Evolutionary conservation across 2,329 filamentous ascomycete species (phyloP), one percentile per base, ranked within the genome.

Genomic region (Phaeoacremonium minimum): DNA sequence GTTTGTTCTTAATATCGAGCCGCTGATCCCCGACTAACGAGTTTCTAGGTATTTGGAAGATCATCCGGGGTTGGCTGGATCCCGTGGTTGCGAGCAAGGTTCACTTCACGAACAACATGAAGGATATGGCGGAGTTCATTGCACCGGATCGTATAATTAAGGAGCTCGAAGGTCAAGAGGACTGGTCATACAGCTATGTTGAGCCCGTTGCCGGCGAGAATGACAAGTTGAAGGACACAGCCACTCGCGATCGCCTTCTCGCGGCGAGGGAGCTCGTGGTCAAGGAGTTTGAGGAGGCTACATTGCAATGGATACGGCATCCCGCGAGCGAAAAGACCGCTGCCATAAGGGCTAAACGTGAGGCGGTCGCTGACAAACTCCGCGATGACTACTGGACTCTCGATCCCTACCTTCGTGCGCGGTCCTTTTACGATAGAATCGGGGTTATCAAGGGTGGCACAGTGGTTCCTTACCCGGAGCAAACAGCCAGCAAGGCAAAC

Each of bases 61-160:
- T 98, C 46, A 95, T 98, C 56, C 83, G 80, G 46, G 89, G 90
- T 48, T 98, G 93, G 93, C 77, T 98, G 26, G 93, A 98, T 58
- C 93, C 93, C 3, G 91, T 98, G 4, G 91, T 98, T 18, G 93
- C 93, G 16, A 75, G 78, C 55, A 98, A 98, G 63, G 85, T 98
- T 15, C 82, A 96, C 58, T 97, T 97, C 60, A 93, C 87, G 40
- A 93, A 88, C 54, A 87, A 80, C 47, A 67, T 80, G 37, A 75
- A 84, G 37, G 91, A 96, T 36, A 69, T 98, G 36, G 77, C 85
- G 45, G 69, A 80, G 38, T 96, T 84, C 56, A 84, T 98, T 38
- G 73, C 80, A 9, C 69, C 69, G 28, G 69, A 70, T 31, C 80
- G 83, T 32, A 85, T 97, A 46, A 76, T 84, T 41, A 86, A 83